Conservation (phyloP, 331 rosid species). For the Malus hybrid region DNA sequence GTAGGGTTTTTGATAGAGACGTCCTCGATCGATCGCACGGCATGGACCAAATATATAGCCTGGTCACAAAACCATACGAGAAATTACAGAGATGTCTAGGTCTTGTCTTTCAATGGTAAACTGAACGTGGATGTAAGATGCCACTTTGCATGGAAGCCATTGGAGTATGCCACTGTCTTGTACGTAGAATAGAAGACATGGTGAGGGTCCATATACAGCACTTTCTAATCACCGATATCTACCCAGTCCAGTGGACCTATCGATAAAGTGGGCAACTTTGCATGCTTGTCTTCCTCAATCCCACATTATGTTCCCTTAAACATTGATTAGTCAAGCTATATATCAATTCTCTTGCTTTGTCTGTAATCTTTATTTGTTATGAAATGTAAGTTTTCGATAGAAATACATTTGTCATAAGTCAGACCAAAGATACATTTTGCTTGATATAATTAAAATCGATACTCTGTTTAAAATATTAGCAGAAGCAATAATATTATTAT, state of each 20-base stretch:
- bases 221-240: conserved; percentile 8
- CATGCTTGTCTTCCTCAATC: conserved; percentile 34
- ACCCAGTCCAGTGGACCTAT: conserved; percentile 4
- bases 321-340: conserved; percentile 20
- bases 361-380: not conserved
- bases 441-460: not conserved
- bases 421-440: not conserved
- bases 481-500: not conserved
- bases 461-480: not conserved
- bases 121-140: conserved; percentile 23
- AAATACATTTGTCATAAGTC: conserved; percentile 1
- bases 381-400: conserved; percentile 6
- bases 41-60: conserved; percentile 29
- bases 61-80: conserved; percentile 20
- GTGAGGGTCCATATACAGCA: conserved; percentile 42
- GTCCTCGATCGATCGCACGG: not conserved
- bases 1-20: conserved; percentile 12
- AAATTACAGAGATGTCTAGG: conserved; percentile 28
- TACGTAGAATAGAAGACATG: conserved; percentile 19
- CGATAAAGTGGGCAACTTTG: conserved; percentile 21
- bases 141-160: conserved; percentile 18
- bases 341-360: conserved; percentile 6
- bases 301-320: conserved; percentile 22
- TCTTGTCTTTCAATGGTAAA: conserved; percentile 26
- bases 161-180: conserved; percentile 20